Conservation (phyloP, 225 moss, liverwort and hornwort species). For the Marchantia polymorpha region DNA sequence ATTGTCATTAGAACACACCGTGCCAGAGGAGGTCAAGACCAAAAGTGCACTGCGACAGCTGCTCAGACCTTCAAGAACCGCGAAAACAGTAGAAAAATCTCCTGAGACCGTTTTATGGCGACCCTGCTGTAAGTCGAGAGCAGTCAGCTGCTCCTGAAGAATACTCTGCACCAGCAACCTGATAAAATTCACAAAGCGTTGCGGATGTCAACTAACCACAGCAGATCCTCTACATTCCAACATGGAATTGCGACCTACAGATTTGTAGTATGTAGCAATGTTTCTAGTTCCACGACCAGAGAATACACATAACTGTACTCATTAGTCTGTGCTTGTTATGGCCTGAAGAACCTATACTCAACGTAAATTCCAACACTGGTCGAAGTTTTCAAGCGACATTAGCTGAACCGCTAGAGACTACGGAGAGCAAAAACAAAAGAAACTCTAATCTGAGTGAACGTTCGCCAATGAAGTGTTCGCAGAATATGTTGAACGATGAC, state of each 20-base stretch:
- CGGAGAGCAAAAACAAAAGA: neutral
- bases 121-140: constrained; percentile 13
- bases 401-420: neutral
- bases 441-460: neutral
- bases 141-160: constrained; percentile 37
- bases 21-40: constrained; percentile 35
- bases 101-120: constrained; percentile 19
- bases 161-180: constrained; percentile 64
- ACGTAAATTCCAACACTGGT: neutral
- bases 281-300: too few species aligned
- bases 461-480: neutral
- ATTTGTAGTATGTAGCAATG: too few species aligned
- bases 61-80: constrained; percentile 47
- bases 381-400: neutral
- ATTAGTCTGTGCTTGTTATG: too few species aligned
- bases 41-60: constrained; percentile 61
- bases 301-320: too few species aligned
- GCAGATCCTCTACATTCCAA: too few species aligned
- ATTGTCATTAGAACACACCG: constrained; percentile 18
- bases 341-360: too few species aligned
- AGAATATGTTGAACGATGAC: neutral
- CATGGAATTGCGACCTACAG: too few species aligned
- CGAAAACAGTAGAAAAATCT: constrained; percentile 35
- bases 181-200: constrained; percentile 17
- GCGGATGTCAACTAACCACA: too few species aligned